Evolutionary conservation across 345 rosid species (phyloP).

Genomic region (Noccaea bulbosa): DNA sequence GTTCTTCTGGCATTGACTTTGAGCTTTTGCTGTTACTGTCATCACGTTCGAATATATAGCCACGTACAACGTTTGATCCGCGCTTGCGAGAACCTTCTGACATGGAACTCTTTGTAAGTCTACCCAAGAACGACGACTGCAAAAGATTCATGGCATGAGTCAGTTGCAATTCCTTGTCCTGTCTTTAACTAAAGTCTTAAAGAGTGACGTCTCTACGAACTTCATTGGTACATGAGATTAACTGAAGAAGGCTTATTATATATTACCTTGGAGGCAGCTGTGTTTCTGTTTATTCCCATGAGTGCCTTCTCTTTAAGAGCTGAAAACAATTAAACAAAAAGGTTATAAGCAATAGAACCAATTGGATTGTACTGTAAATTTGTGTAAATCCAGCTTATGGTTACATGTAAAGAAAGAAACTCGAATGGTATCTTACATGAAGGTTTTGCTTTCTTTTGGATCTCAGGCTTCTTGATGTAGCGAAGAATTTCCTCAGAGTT

Average conservation of each 20-base stretch:
- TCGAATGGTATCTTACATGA: slow-evolving; percentile 56
- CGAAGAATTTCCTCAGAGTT: slow-evolving; percentile 65
- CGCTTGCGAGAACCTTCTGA: slow-evolving; percentile 60
- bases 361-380: background rate
- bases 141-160: slow-evolving; percentile 37
- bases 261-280: slow-evolving; percentile 63
- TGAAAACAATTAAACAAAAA: slow-evolving; percentile 35
- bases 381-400: slow-evolving; percentile 10
- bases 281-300: slow-evolving; percentile 49
- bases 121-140: slow-evolving; percentile 87
- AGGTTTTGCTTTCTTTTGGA: slow-evolving; percentile 59
- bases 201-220: slow-evolving; percentile 16
- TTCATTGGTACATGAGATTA: slow-evolving; percentile 14
- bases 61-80: slow-evolving; percentile 59
- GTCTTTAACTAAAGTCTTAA: background rate
- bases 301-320: slow-evolving; percentile 57
- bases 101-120: slow-evolving; percentile 55
- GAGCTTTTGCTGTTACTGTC: slow-evolving; percentile 64
- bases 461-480: slow-evolving; percentile 77
- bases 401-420: slow-evolving; percentile 24
- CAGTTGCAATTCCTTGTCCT: slow-evolving; percentile 15
- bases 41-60: slow-evolving; percentile 84
- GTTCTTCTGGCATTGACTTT: slow-evolving; percentile 55
- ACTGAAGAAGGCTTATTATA: slow-evolving; percentile 41
- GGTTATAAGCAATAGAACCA: slow-evolving; percentile 16